Evolutionary conservation across 306 rosid species (phyloP).

Genomic region (Malus asiatica): DNA sequence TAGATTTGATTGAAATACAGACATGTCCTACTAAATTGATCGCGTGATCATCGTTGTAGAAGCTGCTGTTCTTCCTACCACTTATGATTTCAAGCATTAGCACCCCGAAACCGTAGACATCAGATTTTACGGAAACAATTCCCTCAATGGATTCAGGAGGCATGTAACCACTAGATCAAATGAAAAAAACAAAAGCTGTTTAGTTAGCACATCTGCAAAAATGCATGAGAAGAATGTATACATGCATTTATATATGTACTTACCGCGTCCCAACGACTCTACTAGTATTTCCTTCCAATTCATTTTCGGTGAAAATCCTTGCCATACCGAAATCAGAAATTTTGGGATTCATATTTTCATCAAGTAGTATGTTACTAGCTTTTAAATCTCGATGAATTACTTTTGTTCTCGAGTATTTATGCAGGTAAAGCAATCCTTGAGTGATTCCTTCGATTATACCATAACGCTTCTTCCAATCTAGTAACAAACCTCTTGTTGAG

Average conservation of each 20-base stretch:
- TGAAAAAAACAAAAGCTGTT: neutral
- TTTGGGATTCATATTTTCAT: conserved; percentile 8
- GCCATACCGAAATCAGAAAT: conserved; percentile 3
- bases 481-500: neutral
- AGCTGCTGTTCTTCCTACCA: conserved; percentile 20
- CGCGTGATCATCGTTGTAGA: neutral
- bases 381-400: conserved; percentile 8
- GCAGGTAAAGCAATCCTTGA: conserved; percentile 13
- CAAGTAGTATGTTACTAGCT: conserved; percentile 13
- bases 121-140: conserved; percentile 16
- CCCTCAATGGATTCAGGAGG: conserved; percentile 20
- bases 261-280: conserved; percentile 14
- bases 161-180: conserved; percentile 12
- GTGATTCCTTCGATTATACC: conserved; percentile 1
- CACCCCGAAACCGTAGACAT: conserved; percentile 18
- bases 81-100: conserved; percentile 18
- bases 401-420: conserved; percentile 2
- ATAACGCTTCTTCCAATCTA: neutral
- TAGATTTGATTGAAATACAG: neutral
- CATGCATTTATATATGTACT: neutral
- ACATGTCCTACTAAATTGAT: conserved; percentile 18
- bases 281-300: neutral
- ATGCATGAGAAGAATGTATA: neutral
- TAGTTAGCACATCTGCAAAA: neutral
- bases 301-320: neutral